Evolutionary conservation across 257 asterid genomes (phyloP), one percentile per base, ranked within the genome.

Genomic region (Craterostigma plantagineum): DNA sequence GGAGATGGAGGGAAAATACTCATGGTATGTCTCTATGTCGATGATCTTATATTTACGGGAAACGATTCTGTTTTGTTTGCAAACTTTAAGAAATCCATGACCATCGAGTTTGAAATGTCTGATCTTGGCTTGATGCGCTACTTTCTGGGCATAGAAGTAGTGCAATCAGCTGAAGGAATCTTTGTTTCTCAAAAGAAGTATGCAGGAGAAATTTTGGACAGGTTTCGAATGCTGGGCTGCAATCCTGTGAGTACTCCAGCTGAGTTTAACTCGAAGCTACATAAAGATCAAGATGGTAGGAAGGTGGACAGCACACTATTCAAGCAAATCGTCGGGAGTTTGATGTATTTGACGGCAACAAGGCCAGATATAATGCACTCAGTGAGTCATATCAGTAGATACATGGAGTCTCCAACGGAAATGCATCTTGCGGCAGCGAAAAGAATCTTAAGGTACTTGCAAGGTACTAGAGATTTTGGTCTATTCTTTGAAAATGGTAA

Each of bases 181-280:
- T n/a, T n/a, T n/a, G n/a, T n/a, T n/a, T n/a, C n/a, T n/a, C 46
- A 38, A 50, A n/a, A 12, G 17, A 50, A 38, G 36, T 50, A 50
- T 27, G 16, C 33, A 14, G 27, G 36, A 9, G 38, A 9, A 17
- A 33, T 41, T 8, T 11, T 50, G 33, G 12, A 51, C 10, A 33
- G 12, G n/a, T 40, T 39, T 9, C 18, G 42, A 3, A 51, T 51
- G 48, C 7, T 18, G 0, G 30, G 33, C 15, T 39, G 48, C 36
- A 27, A 51, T 12, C 11, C 14, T 1, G 34, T 43, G 7, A 41
- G 17, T 13, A 41, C 45, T 7, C 45, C 17, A 41, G 18, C 1
- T 12, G 45, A 6, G 17, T 11, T 34, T 34, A 11, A 11, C 11
- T 9, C 10, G 12, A n/a, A n/a, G 15, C 45, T 41, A 0, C 4